phyloP scores from a whole-genome alignment of 2,329 filamentous ascomycete species.

The Neofusicoccum kwambonambiense region DNA sequence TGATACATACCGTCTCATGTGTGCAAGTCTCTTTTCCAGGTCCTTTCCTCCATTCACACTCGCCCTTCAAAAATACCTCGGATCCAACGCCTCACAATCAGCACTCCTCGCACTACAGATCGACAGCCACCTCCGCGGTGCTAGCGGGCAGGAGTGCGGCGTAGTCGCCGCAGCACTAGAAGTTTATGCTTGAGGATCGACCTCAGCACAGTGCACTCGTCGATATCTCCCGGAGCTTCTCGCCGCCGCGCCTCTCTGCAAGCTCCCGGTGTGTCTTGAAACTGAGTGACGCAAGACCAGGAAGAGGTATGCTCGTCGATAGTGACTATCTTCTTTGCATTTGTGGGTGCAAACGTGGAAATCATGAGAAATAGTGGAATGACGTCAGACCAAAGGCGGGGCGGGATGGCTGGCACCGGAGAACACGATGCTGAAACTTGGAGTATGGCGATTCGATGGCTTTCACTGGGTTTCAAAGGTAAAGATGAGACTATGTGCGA shows the following conservation, averaged over 20 bases:
- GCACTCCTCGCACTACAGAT: neutral
- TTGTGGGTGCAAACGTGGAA: neutral
- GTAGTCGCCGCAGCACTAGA: neutral
- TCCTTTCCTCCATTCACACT: neutral
- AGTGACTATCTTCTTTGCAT: neutral
- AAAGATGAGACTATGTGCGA: too few species aligned
- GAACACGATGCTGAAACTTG: neutral
- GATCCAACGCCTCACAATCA: slow-evolving; percentile 3
- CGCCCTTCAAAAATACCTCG: neutral
- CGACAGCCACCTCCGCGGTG: neutral
- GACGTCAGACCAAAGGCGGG: neutral
- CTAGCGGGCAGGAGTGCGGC: neutral
- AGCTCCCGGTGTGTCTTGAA: slow-evolving; percentile 16
- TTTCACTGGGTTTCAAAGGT: too few species aligned
- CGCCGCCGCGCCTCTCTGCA: slow-evolving; percentile 10
- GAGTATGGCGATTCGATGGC: neutral
- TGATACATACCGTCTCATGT: too few species aligned
- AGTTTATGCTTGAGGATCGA: neutral
- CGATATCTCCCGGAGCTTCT: slow-evolving; percentile 16
- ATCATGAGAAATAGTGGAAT: neutral
- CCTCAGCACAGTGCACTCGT: neutral
- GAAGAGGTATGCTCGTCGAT: neutral
- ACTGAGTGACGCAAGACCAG: slow-evolving; percentile 1
- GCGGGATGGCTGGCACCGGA: too few species aligned
- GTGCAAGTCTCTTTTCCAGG: too few species aligned